Conservation (phyloP, 805 yeast genomes). For the Wickerhamiella australiensis region DNA sequence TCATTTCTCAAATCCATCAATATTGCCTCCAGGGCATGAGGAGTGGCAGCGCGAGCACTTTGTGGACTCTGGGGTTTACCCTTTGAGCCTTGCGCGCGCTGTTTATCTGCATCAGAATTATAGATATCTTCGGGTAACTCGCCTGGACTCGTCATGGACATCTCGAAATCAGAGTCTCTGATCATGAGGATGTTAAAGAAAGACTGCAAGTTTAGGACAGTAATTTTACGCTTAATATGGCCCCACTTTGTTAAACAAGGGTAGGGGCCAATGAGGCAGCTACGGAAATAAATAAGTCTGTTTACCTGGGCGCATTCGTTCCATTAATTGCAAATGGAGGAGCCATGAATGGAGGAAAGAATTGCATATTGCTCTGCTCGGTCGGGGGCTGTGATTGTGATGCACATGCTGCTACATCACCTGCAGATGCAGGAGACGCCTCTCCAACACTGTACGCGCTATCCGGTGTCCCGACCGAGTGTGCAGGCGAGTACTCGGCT, state of each 20-base stretch:
- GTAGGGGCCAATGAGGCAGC: neutral
- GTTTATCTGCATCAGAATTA: neutral
- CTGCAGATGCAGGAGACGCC: constrained; percentile 1
- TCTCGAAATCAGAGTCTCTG: neutral
- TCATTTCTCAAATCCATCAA: neutral
- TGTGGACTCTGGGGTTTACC: neutral
- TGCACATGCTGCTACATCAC: neutral
- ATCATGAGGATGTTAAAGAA: neutral
- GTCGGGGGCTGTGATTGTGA: neutral
- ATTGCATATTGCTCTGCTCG: neutral
- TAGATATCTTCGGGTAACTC: neutral
- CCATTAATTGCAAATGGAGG: constrained; percentile 2
- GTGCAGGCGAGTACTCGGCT: neutral
- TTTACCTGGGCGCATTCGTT: neutral
- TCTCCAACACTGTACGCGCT: constrained; percentile 4
- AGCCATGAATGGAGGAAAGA: constrained; percentile 2
- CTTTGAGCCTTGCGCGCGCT: neutral
- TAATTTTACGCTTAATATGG: neutral
- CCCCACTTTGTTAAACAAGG: constrained; percentile 2
- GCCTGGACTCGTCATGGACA: neutral
- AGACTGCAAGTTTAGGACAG: neutral
- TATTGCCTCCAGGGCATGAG: constrained; percentile 1
- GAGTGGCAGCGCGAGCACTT: neutral
- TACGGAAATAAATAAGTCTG: neutral
- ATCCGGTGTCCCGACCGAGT: neutral